Base-by-base conservation (phyloP, 192 early-diverging fungal genomes). In the Coemansia sp. region DNA sequence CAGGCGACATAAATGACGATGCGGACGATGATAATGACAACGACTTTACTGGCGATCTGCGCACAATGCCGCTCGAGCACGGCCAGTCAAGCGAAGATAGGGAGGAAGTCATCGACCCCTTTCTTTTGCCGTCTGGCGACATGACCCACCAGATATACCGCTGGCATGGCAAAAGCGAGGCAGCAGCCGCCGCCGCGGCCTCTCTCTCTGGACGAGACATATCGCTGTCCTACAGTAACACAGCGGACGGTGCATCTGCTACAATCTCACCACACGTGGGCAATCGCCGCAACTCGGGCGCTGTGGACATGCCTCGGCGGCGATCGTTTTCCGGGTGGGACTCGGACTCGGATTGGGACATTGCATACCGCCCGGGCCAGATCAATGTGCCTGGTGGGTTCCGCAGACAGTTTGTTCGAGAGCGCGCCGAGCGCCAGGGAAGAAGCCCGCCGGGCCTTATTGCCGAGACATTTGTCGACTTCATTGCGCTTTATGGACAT, bases 131-230 rank as follows among this genome's bases (percentile, higher is more conserved):
- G 13, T 89, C 90, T 19, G 93, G 91, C 46, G 90, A 92, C 66
- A 90, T 90, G 59, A 94, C 94, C 4, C 87, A 91, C 56, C 90
- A 94, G 73, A 91, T 98, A 63, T 98, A 98, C 80, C 91, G 95
- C 76, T 95, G 93, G 93, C 85, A 89, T 16, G 85, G 90, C 41
- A 86, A 90, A 55, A 72, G 88, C 41, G 87, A 89, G 43, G 51
- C 62, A 10, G 57, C 40, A 16, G 58, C 64, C 26, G 42, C 36
- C 48, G 36, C 42, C 9, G 49, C 56, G 40, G 49, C 32, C 46
- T 16, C 63, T 40, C 52, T 47, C 26, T 66, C 67, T n/a, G 60
- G 61, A 9, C 63, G 63, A 56, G 63, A 68, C 19, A 56, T 55
- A 64, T 41, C 49, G 41, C 36, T 51, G 49, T 47, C 48, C 32